Evolutionary conservation across 176 grass and related monocot genomes (phyloP), one percentile per base, ranked within the genome.

Genomic region (Carex parvula): DNA sequence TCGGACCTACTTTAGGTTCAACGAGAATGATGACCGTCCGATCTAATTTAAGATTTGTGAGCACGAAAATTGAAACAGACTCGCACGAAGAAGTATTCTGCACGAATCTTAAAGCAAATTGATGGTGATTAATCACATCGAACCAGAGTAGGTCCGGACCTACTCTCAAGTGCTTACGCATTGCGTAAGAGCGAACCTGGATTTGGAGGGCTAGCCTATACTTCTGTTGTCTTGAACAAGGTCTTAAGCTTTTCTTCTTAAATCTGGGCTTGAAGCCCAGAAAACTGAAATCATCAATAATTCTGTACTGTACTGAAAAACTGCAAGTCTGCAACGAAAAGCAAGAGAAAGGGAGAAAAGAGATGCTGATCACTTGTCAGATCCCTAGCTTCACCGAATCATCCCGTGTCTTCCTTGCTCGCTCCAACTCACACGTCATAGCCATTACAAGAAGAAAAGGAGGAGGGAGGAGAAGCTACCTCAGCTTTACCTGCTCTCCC

Each of bases 301-400:
- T 41, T 37, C 1, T 70, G 8, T 32, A 5, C 29, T 3, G 33
- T 35, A 41, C 39, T 41, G 14, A 41, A 7, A 32, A 42, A 32
- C 14, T 67, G 4, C 32, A 29, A 76, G n/a, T 16, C 15, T 68
- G 15, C 32, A 29, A 76, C 41, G 4, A 14, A 52, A 66, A 67
- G 44, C 4, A 24, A 54, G 41, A 16, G 20, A 53, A 66, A 52
- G 58, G n/a, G 37, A 22, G 69, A 29, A 67, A 29, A 63, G 62
- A 48, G 80, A 82, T 82, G 80, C 32, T 54, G 61, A 42, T 64
- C 13, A 5, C 5, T 67, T 41, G 41, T 83, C 61, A 83, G 80
- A 83, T 52, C 21, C 62, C 42, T 8, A 12, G 39, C 62, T 55
- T 16, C 8, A 46, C 17, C 21, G 46, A 42, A 21, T 21, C 70